These are phyloP conservation scores for Candida mesenterica DNA, from an alignment of 1,139 yeast genomes.

Conservation along the genomic window DNA sequence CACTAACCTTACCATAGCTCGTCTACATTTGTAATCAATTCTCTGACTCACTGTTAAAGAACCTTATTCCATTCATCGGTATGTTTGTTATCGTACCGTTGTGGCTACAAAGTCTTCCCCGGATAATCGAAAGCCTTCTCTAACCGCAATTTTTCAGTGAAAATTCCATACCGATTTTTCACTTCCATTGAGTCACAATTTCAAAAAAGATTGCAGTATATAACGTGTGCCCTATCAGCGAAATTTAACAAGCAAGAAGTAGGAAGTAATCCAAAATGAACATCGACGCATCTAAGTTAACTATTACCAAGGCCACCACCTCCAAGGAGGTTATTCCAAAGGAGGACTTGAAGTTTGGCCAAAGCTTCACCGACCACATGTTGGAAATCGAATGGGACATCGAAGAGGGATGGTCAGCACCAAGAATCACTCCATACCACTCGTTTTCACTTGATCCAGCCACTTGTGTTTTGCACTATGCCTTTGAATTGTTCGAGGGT, in stretches of 20 bases:
- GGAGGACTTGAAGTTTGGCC: constrained; percentile 80
- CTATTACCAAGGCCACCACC: constrained; percentile 51
- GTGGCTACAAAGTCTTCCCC: no score
- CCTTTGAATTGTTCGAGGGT: constrained; percentile 95
- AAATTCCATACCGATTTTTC: no score
- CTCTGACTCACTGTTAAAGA: no score
- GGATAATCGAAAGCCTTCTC: no score
- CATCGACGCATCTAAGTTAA: constrained; percentile 69
- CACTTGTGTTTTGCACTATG: constrained; percentile 86
- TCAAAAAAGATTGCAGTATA: no score
- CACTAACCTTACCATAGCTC: no score
- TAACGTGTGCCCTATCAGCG: neutral
- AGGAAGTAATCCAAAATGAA: constrained; percentile 21
- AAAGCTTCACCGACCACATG: constrained; percentile 88
- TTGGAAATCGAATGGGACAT: constrained; percentile 81
- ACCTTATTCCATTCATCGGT: no score
- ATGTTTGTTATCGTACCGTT: no score
- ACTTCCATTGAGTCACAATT: no score
- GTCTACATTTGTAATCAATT: no score
- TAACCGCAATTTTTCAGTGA: no score
- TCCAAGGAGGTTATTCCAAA: constrained; percentile 71
- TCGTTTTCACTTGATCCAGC: constrained; percentile 79
- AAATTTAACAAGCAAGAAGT: no score
- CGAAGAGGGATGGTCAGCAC: constrained; percentile 78
- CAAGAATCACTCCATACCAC: constrained; percentile 84